Conservation (phyloP, 192 early-diverging fungal species). For the Oehlia diaphana region DNA sequence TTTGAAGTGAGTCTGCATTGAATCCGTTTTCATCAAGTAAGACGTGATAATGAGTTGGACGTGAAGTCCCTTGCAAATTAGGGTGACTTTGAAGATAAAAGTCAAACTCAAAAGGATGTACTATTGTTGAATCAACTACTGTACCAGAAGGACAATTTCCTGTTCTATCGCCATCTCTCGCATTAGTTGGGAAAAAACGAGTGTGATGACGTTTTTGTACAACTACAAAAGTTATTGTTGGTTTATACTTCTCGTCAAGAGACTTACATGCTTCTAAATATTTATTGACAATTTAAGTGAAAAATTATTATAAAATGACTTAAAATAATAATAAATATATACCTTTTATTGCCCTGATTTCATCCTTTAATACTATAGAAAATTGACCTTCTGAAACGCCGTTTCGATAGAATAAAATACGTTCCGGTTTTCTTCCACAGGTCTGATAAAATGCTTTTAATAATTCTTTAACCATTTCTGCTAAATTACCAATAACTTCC, state of each 20-base stretch:
- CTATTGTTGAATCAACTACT: neutral
- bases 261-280: neutral
- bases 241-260: neutral
- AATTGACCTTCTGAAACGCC: neutral
- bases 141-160: neutral
- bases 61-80: neutral
- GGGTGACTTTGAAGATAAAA: neutral
- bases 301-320: too few relatives aligned
- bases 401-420: neutral
- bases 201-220: neutral
- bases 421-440: neutral
- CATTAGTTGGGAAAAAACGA: neutral
- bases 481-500: neutral
- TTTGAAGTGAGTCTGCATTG: slow-evolving; percentile 48
- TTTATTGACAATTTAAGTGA: neutral
- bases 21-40: neutral
- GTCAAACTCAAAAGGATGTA: neutral
- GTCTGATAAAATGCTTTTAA: slow-evolving; percentile 31
- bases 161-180: neutral
- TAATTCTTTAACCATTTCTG: slow-evolving; percentile 31
- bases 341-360: neutral
- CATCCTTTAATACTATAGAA: neutral
- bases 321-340: neutral
- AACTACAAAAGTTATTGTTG: neutral
- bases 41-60: neutral